Evolutionary conservation across 441 rosid species (phyloP), one percentile per base, ranked within the genome.

Genomic region (Populus hybrid): DNA sequence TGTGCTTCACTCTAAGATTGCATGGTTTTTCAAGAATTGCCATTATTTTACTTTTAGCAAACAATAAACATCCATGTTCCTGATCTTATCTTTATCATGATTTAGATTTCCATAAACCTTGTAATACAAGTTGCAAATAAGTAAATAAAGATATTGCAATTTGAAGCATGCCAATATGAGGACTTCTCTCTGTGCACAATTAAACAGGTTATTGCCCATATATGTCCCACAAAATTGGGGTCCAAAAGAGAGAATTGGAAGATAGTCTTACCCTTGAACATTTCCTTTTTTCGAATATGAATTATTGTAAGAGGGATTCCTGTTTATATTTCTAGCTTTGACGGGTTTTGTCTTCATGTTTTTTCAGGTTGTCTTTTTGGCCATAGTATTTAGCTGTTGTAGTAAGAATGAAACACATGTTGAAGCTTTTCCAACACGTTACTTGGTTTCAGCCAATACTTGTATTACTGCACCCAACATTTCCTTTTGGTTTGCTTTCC

Each of bases 361-460:
- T 64, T 33, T 64, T 28, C 80, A 77, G 80, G 80, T 71, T 45
- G 61, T 71, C 70, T 21, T 3, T 77, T 20, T 28, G 64, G 75
- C 71, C 53, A 45, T 40, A 10, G 61, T 5, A 53, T 53, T 53
- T 16, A 56, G 61, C 69, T 9, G 6, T 9, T 24, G 36, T 28
- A 16, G 73, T 29, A 68, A 18, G 26, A 53, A 35, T 56, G 29
- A 10, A 23, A n/a, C 76, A 33, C 2, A 28, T 38, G 16, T 68
- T 53, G 14, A 53, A 68, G 35, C 21, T 61, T 50, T 68, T 76
- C 26, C 9, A 29, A 9, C 11, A 11, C 26, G 23, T n/a, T 42
- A 7, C 24, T 67, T 0, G n/a, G 56, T 50, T 53, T 28, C 29
- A 28, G 29, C 29, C 29, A 28, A 28, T 28, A 28, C 29, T 28